Evolutionary conservation across 2,329 filamentous ascomycete species (phyloP).

Genomic region (Fusarium bulbicola): DNA sequence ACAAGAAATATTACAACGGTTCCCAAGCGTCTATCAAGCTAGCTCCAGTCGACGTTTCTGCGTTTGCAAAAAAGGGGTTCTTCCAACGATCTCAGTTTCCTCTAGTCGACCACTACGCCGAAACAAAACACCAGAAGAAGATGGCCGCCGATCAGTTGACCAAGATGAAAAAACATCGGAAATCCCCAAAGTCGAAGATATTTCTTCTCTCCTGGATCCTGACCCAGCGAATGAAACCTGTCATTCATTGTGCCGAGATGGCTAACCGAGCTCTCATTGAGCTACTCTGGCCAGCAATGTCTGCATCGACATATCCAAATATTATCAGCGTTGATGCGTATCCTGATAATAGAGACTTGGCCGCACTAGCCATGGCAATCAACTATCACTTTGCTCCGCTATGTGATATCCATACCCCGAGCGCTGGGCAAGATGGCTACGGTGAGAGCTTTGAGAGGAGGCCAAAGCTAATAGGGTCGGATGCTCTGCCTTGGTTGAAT

Average conservation of each 20-base stretch:
- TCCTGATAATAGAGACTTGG: neutral
- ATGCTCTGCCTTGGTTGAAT: neutral
- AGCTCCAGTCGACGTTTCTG: neutral
- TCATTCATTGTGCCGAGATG: neutral
- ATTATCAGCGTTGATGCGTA: neutral
- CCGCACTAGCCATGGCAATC: neutral
- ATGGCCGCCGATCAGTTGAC: neutral
- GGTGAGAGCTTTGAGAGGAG: too few species aligned
- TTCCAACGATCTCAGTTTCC: neutral
- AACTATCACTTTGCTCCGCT: neutral
- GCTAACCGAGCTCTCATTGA: neutral
- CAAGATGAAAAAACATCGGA: neutral
- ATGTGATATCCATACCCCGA: neutral
- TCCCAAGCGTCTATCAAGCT: neutral
- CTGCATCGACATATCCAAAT: neutral
- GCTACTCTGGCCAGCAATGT: neutral
- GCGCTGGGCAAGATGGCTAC: neutral
- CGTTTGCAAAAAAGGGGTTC: neutral
- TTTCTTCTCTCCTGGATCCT: neutral
- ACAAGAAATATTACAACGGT: neutral
- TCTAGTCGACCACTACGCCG: neutral
- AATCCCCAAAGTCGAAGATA: neutral
- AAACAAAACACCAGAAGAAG: neutral
- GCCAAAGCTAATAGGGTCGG: fast-evolving
- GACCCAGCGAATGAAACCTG: neutral